A percentile compares a stretch with the other conserved stretches of the same genome.
phyloP scores from a whole-genome alignment of 257 asterid species.

The Solanum sejunctum region DNA sequence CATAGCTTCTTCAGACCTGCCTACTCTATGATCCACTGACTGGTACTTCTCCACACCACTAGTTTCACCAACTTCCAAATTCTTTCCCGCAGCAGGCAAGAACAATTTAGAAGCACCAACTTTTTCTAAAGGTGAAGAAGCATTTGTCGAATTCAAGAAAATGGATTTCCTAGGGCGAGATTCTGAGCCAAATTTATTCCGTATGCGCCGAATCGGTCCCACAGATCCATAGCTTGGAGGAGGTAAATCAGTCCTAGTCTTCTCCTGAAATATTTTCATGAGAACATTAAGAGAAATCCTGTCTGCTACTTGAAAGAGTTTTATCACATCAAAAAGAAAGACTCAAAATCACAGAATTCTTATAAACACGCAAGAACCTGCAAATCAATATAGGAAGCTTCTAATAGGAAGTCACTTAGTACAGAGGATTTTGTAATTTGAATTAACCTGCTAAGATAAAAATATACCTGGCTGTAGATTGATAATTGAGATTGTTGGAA shows the following conservation, averaged over 20 bases:
- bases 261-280: slow-evolving; percentile 35
- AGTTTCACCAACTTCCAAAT: slow-evolving; percentile 34
- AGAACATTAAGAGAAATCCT: background rate
- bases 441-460: background rate
- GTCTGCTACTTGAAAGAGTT: background rate
- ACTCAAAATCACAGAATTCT: background rate
- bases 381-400: background rate
- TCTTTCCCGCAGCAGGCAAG: slow-evolving; percentile 26
- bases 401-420: background rate
- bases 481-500: slow-evolving; percentile 43
- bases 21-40: slow-evolving; percentile 15
- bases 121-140: slow-evolving; percentile 17
- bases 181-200: slow-evolving; percentile 60
- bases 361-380: background rate
- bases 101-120: slow-evolving; percentile 26
- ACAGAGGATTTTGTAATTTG: background rate
- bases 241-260: slow-evolving; percentile 25
- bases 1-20: slow-evolving; percentile 14
- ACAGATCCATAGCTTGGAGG: slow-evolving; percentile 53
- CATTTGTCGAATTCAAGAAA: slow-evolving; percentile 31
- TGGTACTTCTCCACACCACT: slow-evolving; percentile 31
- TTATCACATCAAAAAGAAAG: background rate
- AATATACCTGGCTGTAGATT: slow-evolving; percentile 41
- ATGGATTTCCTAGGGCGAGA: slow-evolving; percentile 61
- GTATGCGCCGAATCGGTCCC: slow-evolving; percentile 69